Percentiles rank a stretch among this genome's conserved stretches.
Conservation (phyloP, 176 grass and related monocot species). For the Melocanna baccifera region DNA sequence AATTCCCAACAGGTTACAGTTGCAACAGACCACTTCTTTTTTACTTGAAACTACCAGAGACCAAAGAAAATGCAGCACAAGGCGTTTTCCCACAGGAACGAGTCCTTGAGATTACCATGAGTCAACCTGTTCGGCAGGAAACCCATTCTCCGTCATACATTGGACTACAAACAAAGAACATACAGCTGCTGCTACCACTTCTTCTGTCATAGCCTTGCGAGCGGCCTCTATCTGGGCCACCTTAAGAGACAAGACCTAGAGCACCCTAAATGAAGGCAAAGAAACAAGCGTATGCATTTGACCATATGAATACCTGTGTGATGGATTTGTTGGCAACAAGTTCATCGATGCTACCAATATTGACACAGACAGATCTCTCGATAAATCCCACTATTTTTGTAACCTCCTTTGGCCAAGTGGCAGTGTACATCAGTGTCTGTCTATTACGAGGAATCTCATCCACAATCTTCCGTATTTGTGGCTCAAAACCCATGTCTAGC, state of each 20-base stretch:
- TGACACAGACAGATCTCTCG: constrained; percentile 87
- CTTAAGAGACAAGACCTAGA: not conserved
- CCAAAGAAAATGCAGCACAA: not conserved
- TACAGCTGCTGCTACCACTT: too few relatives aligned
- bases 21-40: not conserved
- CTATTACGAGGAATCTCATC: constrained; percentile 73
- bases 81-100: not conserved
- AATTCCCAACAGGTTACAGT: not conserved
- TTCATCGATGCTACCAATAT: constrained; percentile 89
- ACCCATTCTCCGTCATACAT: constrained; percentile 5
- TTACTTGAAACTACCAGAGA: not conserved
- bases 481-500: constrained; percentile 99
- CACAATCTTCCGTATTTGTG: constrained; percentile 90
- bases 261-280: constrained; percentile 1
- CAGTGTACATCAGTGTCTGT: constrained; percentile 98
- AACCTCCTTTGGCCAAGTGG: constrained; percentile 97
- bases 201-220: too few relatives aligned
- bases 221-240: too few relatives aligned
- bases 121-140: not conserved
- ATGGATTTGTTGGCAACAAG: constrained; percentile 97
- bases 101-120: too few relatives aligned
- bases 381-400: constrained; percentile 92
- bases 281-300: constrained; percentile 13
- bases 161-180: not conserved
- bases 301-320: constrained; percentile 62